Conservation (phyloP, 2,329 filamentous ascomycete species). For the Neofusicoccum umdonicola region DNA sequence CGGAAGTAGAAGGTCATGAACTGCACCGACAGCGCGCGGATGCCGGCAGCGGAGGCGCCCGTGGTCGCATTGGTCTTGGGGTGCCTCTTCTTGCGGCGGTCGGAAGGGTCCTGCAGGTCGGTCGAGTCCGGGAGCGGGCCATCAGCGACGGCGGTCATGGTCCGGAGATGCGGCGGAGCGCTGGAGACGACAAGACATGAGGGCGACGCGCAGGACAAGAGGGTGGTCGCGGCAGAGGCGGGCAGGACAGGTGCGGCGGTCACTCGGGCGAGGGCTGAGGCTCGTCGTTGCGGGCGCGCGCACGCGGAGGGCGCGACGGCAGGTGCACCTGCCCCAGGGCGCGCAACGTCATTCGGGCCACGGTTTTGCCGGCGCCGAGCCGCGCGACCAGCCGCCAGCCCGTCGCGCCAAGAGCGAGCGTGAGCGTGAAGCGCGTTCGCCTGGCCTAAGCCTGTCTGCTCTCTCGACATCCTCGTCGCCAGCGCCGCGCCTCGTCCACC, state of each 20-base stretch:
- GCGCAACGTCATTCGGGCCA: slow-evolving; percentile 13
- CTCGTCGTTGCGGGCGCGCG: neutral
- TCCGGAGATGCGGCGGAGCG: slow-evolving; percentile 28
- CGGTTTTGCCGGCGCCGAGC: slow-evolving; percentile 4
- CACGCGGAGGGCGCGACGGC: neutral
- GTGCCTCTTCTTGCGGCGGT: slow-evolving; percentile 33
- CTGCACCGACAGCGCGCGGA: slow-evolving; percentile 77
- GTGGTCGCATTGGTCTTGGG: slow-evolving; percentile 61
- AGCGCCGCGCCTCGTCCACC: slow-evolving; percentile 14
- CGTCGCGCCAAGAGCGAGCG: slow-evolving; percentile 9
- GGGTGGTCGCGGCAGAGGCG: neutral
- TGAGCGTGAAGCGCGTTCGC: slow-evolving; percentile 18
- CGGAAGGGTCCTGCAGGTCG: slow-evolving; percentile 7
- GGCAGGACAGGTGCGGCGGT: neutral
- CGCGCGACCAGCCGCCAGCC: neutral
- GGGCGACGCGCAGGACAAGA: neutral
- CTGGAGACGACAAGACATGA: slow-evolving; percentile 8
- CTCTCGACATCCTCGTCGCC: slow-evolving; percentile 8
- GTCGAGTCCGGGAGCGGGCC: slow-evolving; percentile 17
- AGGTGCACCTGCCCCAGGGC: neutral
- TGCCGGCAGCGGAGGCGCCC: slow-evolving; percentile 80
- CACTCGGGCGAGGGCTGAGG: neutral
- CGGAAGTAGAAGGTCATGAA: slow-evolving; percentile 81
- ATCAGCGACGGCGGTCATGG: slow-evolving; percentile 38
- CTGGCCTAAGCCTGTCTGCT: neutral